A percentile compares a stretch with the other conserved stretches of the same genome.
Conservation (phyloP, 139 green algal species). For the Micractinium sp. region DNA sequence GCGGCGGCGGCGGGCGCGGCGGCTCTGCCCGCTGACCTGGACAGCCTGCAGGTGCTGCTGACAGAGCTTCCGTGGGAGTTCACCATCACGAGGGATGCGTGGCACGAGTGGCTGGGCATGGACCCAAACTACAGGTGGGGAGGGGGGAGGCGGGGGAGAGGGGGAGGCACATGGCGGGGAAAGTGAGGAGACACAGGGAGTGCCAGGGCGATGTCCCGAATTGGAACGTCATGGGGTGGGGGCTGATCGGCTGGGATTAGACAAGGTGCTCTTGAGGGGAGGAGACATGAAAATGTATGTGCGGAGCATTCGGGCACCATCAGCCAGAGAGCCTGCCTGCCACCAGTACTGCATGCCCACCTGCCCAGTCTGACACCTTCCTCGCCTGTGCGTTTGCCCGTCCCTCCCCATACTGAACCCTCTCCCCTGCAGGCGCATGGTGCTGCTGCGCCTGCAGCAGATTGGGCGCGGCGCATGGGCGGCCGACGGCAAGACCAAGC, state of each 20-base stretch:
- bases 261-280: too few species aligned
- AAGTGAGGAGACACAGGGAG: too few species aligned
- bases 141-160: too few species aligned
- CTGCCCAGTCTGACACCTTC: too few species aligned
- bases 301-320: background rate
- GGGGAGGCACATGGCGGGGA: background rate
- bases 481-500: slow-evolving; percentile 29
- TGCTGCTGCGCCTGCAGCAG: slow-evolving; percentile 48
- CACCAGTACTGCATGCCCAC: too few species aligned
- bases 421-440: slow-evolving; percentile 40
- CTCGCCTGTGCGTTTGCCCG: too few species aligned
- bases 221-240: too few species aligned
- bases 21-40: background rate
- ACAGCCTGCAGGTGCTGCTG: background rate
- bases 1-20: background rate
- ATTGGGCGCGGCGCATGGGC: slow-evolving; percentile 44
- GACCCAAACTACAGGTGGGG: slow-evolving; percentile 17
- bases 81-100: slow-evolving; percentile 53
- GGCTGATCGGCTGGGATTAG: too few species aligned
- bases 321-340: background rate
- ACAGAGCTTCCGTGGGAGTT: slow-evolving; percentile 48
- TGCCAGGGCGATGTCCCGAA: too few species aligned
- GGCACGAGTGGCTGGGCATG: slow-evolving; percentile 47
- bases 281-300: background rate
- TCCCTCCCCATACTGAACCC: too few species aligned